Evolutionary conservation across 305 asterid species (phyloP), one percentile per base, ranked within the genome.

Genomic region (Fraxinus sp.): DNA sequence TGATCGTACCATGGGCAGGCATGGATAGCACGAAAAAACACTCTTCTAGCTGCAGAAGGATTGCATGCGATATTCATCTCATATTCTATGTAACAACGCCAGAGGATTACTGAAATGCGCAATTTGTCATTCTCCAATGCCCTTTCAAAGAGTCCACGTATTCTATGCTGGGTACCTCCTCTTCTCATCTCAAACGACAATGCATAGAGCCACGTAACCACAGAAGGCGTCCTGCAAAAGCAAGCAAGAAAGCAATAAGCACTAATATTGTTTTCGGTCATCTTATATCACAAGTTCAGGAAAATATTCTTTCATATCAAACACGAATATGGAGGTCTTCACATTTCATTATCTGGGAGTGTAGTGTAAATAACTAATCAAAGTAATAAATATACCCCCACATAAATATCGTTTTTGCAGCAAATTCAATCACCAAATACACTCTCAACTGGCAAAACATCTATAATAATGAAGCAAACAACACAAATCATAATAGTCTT

Each of bases 1-100:
- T 20, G 9, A 78, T 86, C 87, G 64, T 81, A 96, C 99, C 99
- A 96, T 64, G 99, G 99, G 73, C 99, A 96, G 74, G 99, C 97
- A 62, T 96, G 98, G 81, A 93, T 90, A 3, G 98, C 99, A 24
- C 98, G 97, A 78, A 96, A 96, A 88, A 90, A 95, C 62, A 90
- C 95, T 87, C 95, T 91, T 90, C 95, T 92, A 78, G 98, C 95
- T 78, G 97, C 94, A 86, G 93, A 74, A 10, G 82, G 59, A 80
- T 95, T 88, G 89, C 91, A 79, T 7, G 93, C 83, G 41, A 91
- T 76, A 52, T 81, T 86, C 80, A 84, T 90, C 90, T 96, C 98
- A 59, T 91, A 96, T 79, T 91, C 94, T 70, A 96, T 85, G 88
- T 92, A 96, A 80, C 84, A 89, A n/a, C 98, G 97, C 99, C 99